Evolutionary conservation across 345 rosid species (phyloP).

Genomic region (Rhodomyrtus tomentosa): DNA sequence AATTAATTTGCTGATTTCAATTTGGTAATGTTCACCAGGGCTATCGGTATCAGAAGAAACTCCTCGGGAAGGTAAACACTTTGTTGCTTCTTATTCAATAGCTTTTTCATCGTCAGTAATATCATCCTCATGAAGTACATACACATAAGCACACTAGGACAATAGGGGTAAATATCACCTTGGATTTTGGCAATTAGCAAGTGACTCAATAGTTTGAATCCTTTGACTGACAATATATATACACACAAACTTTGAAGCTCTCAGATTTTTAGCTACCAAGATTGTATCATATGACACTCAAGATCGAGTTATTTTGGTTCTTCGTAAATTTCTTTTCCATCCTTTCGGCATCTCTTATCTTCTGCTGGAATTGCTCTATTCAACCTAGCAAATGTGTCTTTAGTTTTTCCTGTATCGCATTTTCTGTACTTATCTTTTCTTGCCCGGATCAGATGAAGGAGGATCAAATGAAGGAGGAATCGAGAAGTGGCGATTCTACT

Average conservation of each 20-base stretch:
- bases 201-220: neutral
- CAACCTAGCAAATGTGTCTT: neutral
- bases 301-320: neutral
- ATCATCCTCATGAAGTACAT: neutral
- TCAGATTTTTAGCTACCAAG: neutral
- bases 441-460: neutral
- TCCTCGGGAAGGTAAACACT: conserved; percentile 46
- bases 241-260: neutral
- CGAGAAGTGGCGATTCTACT: neutral
- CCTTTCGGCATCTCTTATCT: neutral
- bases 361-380: neutral
- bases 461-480: neutral
- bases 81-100: neutral
- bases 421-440: neutral
- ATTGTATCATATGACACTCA: neutral
- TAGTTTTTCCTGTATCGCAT: neutral
- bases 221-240: no score
- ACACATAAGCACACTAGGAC: neutral
- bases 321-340: neutral
- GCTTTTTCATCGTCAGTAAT: neutral
- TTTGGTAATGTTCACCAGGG: conserved; percentile 35
- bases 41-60: conserved; percentile 81
- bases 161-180: neutral
- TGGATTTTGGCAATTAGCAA: neutral
- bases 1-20: neutral